Evolutionary conservation across 2,329 filamentous ascomycete species (phyloP).

Genomic region (Botrytis hyacinthi): DNA sequence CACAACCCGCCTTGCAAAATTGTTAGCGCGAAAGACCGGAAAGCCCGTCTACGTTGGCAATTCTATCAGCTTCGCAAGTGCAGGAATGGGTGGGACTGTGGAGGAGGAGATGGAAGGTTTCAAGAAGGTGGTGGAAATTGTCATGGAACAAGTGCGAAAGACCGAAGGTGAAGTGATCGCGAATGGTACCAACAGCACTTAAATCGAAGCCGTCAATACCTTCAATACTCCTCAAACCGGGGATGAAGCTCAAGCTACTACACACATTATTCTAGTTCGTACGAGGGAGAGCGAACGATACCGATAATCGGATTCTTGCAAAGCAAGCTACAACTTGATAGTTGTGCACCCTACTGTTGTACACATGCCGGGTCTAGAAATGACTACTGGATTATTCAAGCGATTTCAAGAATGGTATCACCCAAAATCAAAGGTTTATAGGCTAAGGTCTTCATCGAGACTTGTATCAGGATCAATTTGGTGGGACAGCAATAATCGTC

Average conservation of each 20-base stretch:
- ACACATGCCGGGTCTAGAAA: constrained; percentile 12
- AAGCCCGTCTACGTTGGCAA: constrained; percentile 88
- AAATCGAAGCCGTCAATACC: background rate
- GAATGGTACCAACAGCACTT: constrained; percentile 21
- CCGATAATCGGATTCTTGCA: constrained; percentile 10
- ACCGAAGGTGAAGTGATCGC: constrained; percentile 30
- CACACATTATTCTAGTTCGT: background rate
- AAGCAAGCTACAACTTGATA: constrained; percentile 14
- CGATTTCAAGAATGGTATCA: constrained; percentile 5
- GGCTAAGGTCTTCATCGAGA: constrained; percentile 1
- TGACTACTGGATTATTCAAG: constrained; percentile 5
- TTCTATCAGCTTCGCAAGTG: constrained; percentile 73
- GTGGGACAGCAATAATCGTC: constrained; percentile 18
- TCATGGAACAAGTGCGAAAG: constrained; percentile 54
- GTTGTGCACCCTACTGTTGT: constrained; percentile 9
- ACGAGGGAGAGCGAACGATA: constrained; percentile 9
- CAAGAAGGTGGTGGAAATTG: constrained; percentile 67
- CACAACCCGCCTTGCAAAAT: constrained; percentile 77
- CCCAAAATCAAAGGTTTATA: constrained; percentile 4
- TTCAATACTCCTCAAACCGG: background rate
- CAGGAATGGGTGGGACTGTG: constrained; percentile 73
- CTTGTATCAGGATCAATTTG: constrained; percentile 9
- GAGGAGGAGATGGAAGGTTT: constrained; percentile 96
- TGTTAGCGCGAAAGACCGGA: constrained; percentile 69
- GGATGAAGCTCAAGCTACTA: background rate